Evolutionary conservation across 805 yeast species (phyloP), one percentile per base, ranked within the genome.

Genomic region (Wickerhamomyces chaumierensis): DNA sequence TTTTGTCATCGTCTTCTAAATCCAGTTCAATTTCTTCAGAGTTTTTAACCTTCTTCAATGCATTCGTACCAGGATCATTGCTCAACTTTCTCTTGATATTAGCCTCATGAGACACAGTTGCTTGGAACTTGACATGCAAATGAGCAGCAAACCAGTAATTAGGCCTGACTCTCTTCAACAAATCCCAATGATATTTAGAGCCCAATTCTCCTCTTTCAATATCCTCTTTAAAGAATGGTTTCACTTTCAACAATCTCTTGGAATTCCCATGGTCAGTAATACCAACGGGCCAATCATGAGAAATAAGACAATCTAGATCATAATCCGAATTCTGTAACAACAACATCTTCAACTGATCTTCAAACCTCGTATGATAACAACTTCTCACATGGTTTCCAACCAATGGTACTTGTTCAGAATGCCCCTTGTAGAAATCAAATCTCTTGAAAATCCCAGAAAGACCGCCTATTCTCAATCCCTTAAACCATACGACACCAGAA

Each of bases 281-380:
- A 3, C 82, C 84, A 32, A 68, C 77, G 0, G 98, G 98, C 98
- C 98, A 92, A 62, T 92, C 98, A 58, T 92, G 98, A 25, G 84
- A 73, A 38, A 90, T 43, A 54, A 81, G 66, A 1, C 87, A 54
- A 47, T 84, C 82, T 5, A 75, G 35, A 15, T 47, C 37, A 44
- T 43, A 12, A 42, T 48, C 48, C 42, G 50, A 36, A 25, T 25
- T 21, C 9, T 7, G 23, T 42, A 71, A 48, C 48, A 71, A 46
- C 47, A 64, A 58, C 47, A 85, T 59, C 44, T 81, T 81, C 29
- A 75, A 45, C 39, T 71, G 73, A 40, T 81, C 81, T 39, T 49
- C 65, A 21, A 67, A 66, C 35, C 81, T 71, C 29, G 88, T 72
- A 37, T 79, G 75, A 57, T 92, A 96, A 0, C 75, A 68, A 13